Evolutionary conservation across 1,284 basidiomycete genomes (phyloP), one percentile per base, ranked within the genome.

Genomic region (Moniliophthora roreri): DNA sequence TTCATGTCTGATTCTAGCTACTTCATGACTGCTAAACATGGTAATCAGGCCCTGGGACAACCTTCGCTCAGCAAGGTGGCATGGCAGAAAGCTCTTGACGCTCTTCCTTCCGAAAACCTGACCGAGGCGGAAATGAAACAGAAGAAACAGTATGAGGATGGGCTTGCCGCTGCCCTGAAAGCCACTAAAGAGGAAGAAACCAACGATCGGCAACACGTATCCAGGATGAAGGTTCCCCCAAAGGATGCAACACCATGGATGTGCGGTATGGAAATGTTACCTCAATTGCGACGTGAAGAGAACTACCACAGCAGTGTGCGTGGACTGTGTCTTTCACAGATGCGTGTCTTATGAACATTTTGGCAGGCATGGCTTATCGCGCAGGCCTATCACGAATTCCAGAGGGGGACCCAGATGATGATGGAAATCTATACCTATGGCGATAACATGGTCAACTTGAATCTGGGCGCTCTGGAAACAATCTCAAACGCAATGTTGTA

Each of bases 231-330:
- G n/a, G 15, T 32, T 47, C 35, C 23, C 21, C 18, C 23, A 40
- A 11, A 26, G 28, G 7, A 41, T 28, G 36, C 23, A 15, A 23
- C 39, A 7, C 51, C 51, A 1, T 52, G 51, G 51, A 48, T 47
- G 36, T 34, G 24, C 18, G 51, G 44, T 5, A 32, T 40, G 38
- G 32, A n/a, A 11, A 26, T 48, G 26, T 16, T 48, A 10, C 51
- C 51, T 4, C 9, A 26, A n/a, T 32, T 52, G 6, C 32, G 37
- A 24, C 20, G 23, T 21, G 20, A 45, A 0, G 34, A 42, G 7
- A 32, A 45, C 36, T 38, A 20, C 26, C 20, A 37, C 5, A 52
- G 51, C n/a, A 40, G 51, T 24, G 44, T 52, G 1, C 46, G 51
- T 48, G 24, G 13, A 15, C 13, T 46, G 10, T n/a, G 16, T 46